Base-by-base conservation (phyloP, 345 rosid genomes). In the Gossypium rotundifolium region DNA sequence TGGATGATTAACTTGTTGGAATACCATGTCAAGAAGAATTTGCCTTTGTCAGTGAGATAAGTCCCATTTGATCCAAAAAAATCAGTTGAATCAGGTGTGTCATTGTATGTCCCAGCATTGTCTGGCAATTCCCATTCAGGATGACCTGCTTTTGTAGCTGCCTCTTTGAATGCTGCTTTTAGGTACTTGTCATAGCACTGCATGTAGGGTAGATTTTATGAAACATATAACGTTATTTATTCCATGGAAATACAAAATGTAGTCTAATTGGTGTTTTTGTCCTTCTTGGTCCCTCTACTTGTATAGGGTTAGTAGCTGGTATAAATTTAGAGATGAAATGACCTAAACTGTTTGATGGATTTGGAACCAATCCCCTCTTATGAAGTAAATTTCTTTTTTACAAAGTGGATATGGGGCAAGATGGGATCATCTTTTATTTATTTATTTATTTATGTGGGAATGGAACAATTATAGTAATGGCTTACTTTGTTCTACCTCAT, bases 21-120 rank as follows among this genome's bases (percentile, higher is more conserved):
- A 77, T 90, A 90, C 96, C 93, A 89, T 23, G 86, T 86, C 83
- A 91, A 74, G 88, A 91, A 94, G 76, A 91, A 90, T 70, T 82
- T 81, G 49, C 97, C 97, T 59, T 82, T 63, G 69, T 88, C 87
- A 10, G 85, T 80, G 1, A 72, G 79, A 83, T 86, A 93, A 29
- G 94, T 85, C 22, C 97, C 89, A 25, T 89, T 75, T 20, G 80
- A 22, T 75, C 77, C 73, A 73, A 93, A 93, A 79, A 93, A 91
- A 16, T 78, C 88, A 0, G 93, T 87, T 40, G 81, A 74, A 33
- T 88, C 86, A 18, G 93, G 91, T 12, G 69, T 87, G 74, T 86
- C 84, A 71, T 88, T 93, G 77, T 89, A 89, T 78, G 60, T 69
- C 65, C 94, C 96, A 22, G 90, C 93, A 80, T 93, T 77, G 11